These are phyloP conservation scores for Metarhizium rileyi DNA, from an alignment of 2,329 filamentous ascomycete genomes.

Conservation along the genomic window DNA sequence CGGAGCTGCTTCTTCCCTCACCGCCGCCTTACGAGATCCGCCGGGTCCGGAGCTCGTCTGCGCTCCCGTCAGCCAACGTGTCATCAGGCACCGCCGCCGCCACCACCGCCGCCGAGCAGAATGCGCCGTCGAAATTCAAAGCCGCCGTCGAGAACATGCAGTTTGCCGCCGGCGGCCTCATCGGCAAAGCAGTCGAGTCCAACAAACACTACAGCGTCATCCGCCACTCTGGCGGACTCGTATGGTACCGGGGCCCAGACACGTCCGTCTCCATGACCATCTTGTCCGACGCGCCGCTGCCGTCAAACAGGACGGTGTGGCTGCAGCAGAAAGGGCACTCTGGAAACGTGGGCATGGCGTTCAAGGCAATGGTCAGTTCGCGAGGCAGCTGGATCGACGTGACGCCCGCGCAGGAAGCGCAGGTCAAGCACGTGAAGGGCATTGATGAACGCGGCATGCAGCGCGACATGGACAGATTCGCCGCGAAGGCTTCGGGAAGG, in stretches of 20 bases:
- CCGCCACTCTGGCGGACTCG: conserved; percentile 52
- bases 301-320: conserved; percentile 51
- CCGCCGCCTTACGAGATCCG: conserved; percentile 11
- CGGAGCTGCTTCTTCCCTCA: not conserved
- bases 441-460: conserved; percentile 57
- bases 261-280: conserved; percentile 57
- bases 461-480: conserved; percentile 55
- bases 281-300: conserved; percentile 48
- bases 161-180: conserved; percentile 55
- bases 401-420: conserved; percentile 44
- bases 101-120: not conserved
- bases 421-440: conserved; percentile 37
- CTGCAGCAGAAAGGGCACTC: conserved; percentile 59
- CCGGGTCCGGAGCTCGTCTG: conserved; percentile 23
- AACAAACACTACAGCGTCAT: conserved; percentile 58
- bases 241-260: conserved; percentile 56
- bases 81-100: conserved; percentile 11
- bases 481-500: conserved; percentile 42
- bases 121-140: conserved; percentile 30
- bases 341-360: conserved; percentile 57
- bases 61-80: conserved; percentile 14
- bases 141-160: conserved; percentile 46
- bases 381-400: conserved; percentile 57
- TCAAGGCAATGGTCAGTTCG: conserved; percentile 52
- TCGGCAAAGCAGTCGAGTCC: conserved; percentile 53